Conservation (phyloP, 2,329 filamentous ascomycete species). For the Penicillium sp. region DNA sequence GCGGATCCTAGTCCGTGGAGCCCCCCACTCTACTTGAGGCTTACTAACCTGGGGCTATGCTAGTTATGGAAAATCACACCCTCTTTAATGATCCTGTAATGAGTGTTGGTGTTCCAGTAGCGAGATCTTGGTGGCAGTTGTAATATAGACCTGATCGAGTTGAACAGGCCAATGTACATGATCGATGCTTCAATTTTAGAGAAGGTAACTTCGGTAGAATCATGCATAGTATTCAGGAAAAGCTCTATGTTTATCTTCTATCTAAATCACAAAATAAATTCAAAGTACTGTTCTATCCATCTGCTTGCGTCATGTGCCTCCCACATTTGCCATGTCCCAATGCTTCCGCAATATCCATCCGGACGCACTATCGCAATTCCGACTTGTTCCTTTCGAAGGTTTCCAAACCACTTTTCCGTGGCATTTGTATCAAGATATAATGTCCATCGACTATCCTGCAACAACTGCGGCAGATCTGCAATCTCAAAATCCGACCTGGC, state of each 20-base stretch:
- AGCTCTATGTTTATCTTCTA: not conserved
- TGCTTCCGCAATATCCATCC: constrained; percentile 71
- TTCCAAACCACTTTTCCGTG: constrained; percentile 69
- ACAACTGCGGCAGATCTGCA: constrained; percentile 59
- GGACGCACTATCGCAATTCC: constrained; percentile 69
- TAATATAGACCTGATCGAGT: not conserved
- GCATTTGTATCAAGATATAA: constrained; percentile 65
- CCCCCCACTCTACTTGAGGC: not conserved
- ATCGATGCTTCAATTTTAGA: not conserved
- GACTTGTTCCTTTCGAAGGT: constrained; percentile 57
- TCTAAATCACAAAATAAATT: constrained; percentile 7
- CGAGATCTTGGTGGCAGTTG: not conserved
- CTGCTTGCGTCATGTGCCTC: constrained; percentile 35
- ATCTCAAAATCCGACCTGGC: constrained; percentile 65
- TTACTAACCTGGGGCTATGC: not conserved
- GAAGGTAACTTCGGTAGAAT: not conserved
- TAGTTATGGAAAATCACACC: not conserved
- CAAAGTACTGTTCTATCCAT: constrained; percentile 56
- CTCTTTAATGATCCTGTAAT: not conserved
- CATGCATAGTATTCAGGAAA: not conserved
- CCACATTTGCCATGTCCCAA: constrained; percentile 46
- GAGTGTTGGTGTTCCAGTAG: not conserved
- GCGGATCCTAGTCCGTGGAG: not conserved
- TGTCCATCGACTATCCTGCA: constrained; percentile 69
- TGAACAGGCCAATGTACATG: too few species aligned